Base-by-base conservation (phyloP, 371 early-diverging fungal genomes). In the Furculomyces boomerangus region DNA sequence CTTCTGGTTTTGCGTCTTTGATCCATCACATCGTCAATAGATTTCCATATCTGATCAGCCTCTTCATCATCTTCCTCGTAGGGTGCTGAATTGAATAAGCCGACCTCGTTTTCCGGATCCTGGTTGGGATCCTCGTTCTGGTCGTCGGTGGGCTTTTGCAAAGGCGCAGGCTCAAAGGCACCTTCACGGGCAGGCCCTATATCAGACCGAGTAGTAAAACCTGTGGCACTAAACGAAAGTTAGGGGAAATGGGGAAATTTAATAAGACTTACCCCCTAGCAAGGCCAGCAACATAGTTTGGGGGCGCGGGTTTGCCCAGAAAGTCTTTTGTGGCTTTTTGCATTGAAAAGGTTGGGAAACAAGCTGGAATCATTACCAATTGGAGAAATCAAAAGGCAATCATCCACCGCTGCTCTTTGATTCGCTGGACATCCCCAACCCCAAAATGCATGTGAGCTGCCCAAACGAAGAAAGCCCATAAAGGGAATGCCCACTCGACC, bases 41-140 rank as follows among this genome's bases (percentile, higher is more conserved):
- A 74, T n/a, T 81, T 88, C 73, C 87, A 97, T 3, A 95, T 87
- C 41, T 76, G 67, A 62, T 95, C 95, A 0, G 98, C 98, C 63
- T 97, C 98, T 64, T 93, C 94, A 62, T 97, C 96, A 63, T 94
- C 95, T 39, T 84, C 83, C 55, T 91, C 94, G 59, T 94, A 93
- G 1, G 91, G 92, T 30, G 77, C 76, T 1, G 79, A 72, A 53
- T 80, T 79, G 65, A 93, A 93, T 29, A 96, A 68, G 24, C 93
- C 93, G 0, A 81, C 80, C 57, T 95, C 94, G 57, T 94, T 90
- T 53, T 95, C 96, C 0, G 91, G 92, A 64, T 96, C 93, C 60
- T 88, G 84, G 30, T 76, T 83, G 0, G 26, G 25, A 29, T 80
- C 83, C 39, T 86, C 88, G 26, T 71, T 76, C 7, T 78, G 80